These are phyloP conservation scores for Xylaria bambusicola DNA, from an alignment of 495 filamentous ascomycete genomes.

Conservation along the genomic window DNA sequence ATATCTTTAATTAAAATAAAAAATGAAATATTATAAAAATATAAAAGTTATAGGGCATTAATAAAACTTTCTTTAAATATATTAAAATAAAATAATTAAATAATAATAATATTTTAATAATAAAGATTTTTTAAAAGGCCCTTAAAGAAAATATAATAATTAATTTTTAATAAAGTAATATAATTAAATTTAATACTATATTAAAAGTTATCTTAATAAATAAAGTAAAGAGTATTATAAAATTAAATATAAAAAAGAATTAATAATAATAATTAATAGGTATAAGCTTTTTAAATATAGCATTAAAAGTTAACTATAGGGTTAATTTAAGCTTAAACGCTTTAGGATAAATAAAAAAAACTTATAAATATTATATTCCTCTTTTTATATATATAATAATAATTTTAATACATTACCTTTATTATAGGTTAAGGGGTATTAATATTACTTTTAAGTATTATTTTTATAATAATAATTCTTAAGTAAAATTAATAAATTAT, in stretches of 20 bases:
- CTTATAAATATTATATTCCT: no score
- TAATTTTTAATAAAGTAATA: neutral
- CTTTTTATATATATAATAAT: no score
- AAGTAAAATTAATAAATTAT: no score
- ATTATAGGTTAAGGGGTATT: no score
- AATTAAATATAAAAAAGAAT: conserved; percentile 1
- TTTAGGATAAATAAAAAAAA: no score
- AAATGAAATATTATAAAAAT: neutral
- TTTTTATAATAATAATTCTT: no score
- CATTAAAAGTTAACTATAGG: no score
- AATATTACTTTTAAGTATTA: no score
- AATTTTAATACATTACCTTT: no score
- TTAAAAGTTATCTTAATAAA: neutral
- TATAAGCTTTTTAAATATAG: neutral
- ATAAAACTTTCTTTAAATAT: conserved; percentile 2
- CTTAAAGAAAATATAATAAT: neutral
- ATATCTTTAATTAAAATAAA: neutral
- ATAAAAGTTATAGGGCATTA: neutral
- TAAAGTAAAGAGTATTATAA: neutral
- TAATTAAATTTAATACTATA: neutral
- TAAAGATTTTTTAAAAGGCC: neutral
- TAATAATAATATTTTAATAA: neutral
- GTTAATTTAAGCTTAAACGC: no score
- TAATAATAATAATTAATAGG: conserved; percentile 3
- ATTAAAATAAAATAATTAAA: neutral